Evolutionary conservation across 2,329 filamentous ascomycete species (phyloP), one percentile per base, ranked within the genome.

Genomic region (Diaporthe sp.): DNA sequence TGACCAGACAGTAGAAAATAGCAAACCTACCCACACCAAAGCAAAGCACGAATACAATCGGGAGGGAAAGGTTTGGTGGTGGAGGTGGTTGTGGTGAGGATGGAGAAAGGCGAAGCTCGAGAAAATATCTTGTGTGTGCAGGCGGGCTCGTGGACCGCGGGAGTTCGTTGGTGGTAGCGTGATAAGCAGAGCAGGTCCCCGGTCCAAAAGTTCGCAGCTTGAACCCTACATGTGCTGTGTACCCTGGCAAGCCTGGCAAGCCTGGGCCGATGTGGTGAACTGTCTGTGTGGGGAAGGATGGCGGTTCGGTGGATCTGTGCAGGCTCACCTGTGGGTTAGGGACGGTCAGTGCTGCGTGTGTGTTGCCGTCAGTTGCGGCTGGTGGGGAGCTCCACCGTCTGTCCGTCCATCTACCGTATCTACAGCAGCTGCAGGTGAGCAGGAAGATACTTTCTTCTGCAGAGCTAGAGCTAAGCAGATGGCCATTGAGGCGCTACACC

Each of bases 61-160:
- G 28, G 61, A 30, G 22, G 42, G 42, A n/a, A n/a, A 38, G 61
- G 45, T 10, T 10, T 17, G 30, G 28, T 52, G 55, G 33, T 17
- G 55, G 28, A 33, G 61, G 42, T 52, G 61, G 42, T 8, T 4
- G 30, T 50, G 42, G 22, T 25, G 45, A 67, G 30, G 61, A 19
- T 4, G 19, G 30, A 33, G 13, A 10, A 50, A 47, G 40, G 28
- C 19, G 40, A 47, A 50, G 61, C 61, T 67, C 42, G 61, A 67
- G 61, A 67, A 67, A 67, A 67, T 67, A 67, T 67, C 61, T 67
- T 45, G 61, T 67, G 55, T 25, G 28, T 45, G 45, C 28, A 25
- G 30, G 42, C 33, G 28, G 30, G 42, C 22, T 35, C 25, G 38
- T 28, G 60, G 3, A 13, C 60, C 9, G 40, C 4, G 33, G 60